Base-by-base conservation (phyloP, 2,329 filamentous ascomycete genomes). In the Lizonia empirigonia region DNA sequence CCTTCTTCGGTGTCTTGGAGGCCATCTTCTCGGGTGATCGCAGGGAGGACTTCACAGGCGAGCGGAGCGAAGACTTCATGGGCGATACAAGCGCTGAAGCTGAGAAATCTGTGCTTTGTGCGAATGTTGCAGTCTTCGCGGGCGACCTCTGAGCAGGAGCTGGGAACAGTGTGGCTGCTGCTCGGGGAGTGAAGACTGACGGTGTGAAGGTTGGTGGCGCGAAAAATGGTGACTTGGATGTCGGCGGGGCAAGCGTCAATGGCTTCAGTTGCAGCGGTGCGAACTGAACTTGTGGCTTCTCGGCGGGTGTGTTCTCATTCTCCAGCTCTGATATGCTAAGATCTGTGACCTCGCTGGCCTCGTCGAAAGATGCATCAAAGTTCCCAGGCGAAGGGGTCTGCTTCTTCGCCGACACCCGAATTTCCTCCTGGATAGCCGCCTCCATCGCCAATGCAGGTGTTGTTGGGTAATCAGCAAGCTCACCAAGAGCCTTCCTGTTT, bases 1-100 rank as follows among this genome's bases (percentile, higher is more conserved):
- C 60, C 58, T 74, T 74, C 64, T 74, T 74, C 1, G 69, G 69
- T 8, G 69, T 67, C 55, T 69, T 69, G 1, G 60, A 38, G 12
- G 61, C 60, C 9, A 53, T 52, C 55, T 69, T 73, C 44, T 69
- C 54, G 13, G 72, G 72, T n/a, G 72, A 74, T 23, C 69, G 67
- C 2, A 74, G 55, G 9, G 71, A 62, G 12, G 72, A 74, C 55
- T 69, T 69, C 35, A 58, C 48, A 7, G 68, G 68, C 9, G 68
- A 71, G 22, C 63, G 64, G 8, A 71, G 50, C 12, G 67, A 56
- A 19, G 68, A 70, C 51, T 62, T 62, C 27, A 47, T 60, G 4
- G 66, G 65, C 9, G 66, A 69, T 10, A 50, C 55, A 4, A 56
- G 49, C 7, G 56, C 50, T 12, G 53, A 53, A n/a, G 40, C 53